Base-by-base conservation (phyloP, 1,139 yeast species). In the Yamadazyma aaseri region DNA sequence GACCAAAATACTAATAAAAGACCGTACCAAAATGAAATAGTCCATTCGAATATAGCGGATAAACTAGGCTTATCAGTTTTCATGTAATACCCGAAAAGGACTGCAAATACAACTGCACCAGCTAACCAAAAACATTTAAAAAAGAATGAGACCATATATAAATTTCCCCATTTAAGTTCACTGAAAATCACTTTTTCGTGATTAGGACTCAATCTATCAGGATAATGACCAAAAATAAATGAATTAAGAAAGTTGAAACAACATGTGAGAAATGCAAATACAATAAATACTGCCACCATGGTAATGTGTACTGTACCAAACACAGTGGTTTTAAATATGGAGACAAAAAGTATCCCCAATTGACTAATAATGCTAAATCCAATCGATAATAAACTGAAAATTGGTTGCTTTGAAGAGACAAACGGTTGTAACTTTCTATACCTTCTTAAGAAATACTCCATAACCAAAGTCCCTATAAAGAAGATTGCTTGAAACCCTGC, bases 21-120 rank as follows among this genome's bases (percentile, higher is more conserved):
- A 7, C 95, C 94, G 53, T 86, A 89, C 79, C 86, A 82, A 60
- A 81, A 90, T 6, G 90, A 81, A 29, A 89, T 60, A 6, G 78
- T 53, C 97, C 97, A 90, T 58, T 90, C 97, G 55, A 84, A 80
- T 11, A 64, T 63, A 1, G 85, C 86, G 16, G 79, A 71, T 34
- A 71, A 61, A 11, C 68, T 59, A 24, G 68, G 60, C 8, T 62
- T 39, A 26, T 63, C 70, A 1, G 38, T 34, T 7, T 53, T 46
- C 71, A 69, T 61, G 35, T 65, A 59, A 2, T 60, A 72, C 10
- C 79, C 92, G 50, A 87, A 90, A 27, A 77, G 70, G 20, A 83
- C 62, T 4, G 94, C 96, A 54, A 86, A 71, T 0, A 65, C 76
- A 17, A 83, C 64, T 2, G 96, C 95, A n/a, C 72, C 55, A 3